Conservation (phyloP, 192 early-diverging fungal species). For the Coemansia biformis region DNA sequence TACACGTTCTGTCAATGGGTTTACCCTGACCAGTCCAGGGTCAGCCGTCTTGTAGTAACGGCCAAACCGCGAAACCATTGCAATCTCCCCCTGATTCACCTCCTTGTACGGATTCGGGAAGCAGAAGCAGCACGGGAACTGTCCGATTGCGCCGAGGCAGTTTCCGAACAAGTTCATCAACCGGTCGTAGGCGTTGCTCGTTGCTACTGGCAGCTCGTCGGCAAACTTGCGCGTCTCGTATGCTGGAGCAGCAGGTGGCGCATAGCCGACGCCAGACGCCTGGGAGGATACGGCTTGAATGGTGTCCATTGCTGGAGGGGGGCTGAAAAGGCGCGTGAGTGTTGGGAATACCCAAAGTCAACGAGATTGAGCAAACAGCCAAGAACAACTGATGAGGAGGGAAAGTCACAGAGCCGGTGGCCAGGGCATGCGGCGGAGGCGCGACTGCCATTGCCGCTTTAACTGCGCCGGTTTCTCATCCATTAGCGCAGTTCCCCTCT, state of each 20-base stretch:
- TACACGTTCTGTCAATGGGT: constrained; percentile 43
- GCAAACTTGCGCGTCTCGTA: constrained; percentile 36
- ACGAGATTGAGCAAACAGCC: too few relatives aligned
- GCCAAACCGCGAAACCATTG: constrained; percentile 46
- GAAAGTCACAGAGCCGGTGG: too few relatives aligned
- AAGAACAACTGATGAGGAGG: too few relatives aligned
- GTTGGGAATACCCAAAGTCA: too few relatives aligned
- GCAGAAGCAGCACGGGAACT: constrained; percentile 49
- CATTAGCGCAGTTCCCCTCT: too few relatives aligned
- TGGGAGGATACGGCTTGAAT: too few relatives aligned
- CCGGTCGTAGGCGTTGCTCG: constrained; percentile 24
- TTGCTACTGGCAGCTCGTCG: constrained; percentile 10
- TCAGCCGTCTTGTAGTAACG: constrained; percentile 56
- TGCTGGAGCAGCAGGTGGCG: constrained; percentile 10
- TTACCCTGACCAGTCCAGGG: constrained; percentile 54
- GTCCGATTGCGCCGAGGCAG: constrained; percentile 38
- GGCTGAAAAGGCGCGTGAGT: too few relatives aligned
- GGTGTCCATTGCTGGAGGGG: too few relatives aligned
- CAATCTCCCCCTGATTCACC: constrained; percentile 45
- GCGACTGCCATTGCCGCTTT: too few relatives aligned
- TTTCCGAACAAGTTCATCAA: constrained; percentile 36
- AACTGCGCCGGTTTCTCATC: too few relatives aligned
- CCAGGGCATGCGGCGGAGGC: too few relatives aligned
- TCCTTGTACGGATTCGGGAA: constrained; percentile 49
- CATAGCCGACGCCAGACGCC: constrained; percentile 15